Base-by-base conservation (phyloP, 2,329 filamentous ascomycete species). In the Nothomitra cinnamomea region DNA sequence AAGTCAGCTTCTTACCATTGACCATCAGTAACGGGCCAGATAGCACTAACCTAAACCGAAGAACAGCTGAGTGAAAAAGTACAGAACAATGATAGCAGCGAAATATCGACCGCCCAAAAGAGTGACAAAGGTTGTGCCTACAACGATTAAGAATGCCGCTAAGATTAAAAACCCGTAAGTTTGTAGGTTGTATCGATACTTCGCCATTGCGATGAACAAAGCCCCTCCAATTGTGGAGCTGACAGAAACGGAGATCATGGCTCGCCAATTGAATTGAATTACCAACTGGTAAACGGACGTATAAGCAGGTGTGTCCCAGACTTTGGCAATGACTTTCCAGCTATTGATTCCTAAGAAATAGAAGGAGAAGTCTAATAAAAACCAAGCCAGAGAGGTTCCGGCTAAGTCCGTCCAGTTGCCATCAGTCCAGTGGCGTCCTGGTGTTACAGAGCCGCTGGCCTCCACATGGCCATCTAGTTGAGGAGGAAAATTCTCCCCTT, bases 211-310 rank as follows among this genome's bases (percentile, higher is more conserved):
- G 51, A 73, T 70, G 7, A 71, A 60, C 2, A 71, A 53, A 0
- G 69, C 43, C 2, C 68, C 66, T 15, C 71, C 71, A 17, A 68
- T 54, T 45, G 72, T 66, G 49, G 69, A 69, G 17, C 69, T 69
- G 6, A 66, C 63, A 36, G 69, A 69, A 40, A 69, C 57, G 45
- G 70, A 65, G 17, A 70, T 62, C 25, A 70, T 60, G n/a, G 43
- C 43, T 15, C 43, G 13, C 43, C 43, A 47, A 3, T 24, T 24
- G 19, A 25, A 25, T 15, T 47, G 6, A 21, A 47, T 47, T 2
- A 47, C 21, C 8, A 85, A 85, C 71, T 80, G 80, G 57, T 87
- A 74, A 63, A 73, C 74, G 58, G 85, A 25, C 7, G 21, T 3
- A 25, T 13, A 3, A 3, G 24, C 43, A 3, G 43, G 17, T 8